Evolutionary conservation across 176 grass and related monocot genomes (phyloP).

Genomic region (Aegilops umbellulata): DNA sequence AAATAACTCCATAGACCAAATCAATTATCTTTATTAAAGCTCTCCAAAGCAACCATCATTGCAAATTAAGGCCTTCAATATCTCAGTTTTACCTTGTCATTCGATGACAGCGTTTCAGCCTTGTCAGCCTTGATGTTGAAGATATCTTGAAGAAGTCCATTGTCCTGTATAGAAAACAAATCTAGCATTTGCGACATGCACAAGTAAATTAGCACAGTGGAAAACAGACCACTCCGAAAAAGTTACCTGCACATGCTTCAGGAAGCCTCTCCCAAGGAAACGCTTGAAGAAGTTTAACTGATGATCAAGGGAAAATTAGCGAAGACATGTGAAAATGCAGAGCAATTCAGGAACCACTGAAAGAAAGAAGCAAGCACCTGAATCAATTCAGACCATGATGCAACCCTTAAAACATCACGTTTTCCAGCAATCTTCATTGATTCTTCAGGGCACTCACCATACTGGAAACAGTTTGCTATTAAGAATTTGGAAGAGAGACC

Average conservation of each 20-base stretch:
- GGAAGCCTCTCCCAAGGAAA: constrained; percentile 79
- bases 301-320: constrained; percentile 30
- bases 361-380: constrained; percentile 43
- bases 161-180: constrained; percentile 55
- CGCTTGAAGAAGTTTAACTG: constrained; percentile 92
- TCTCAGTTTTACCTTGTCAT: constrained; percentile 53
- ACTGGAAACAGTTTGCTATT: constrained; percentile 30
- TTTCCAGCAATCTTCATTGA: constrained; percentile 72
- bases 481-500: not conserved
- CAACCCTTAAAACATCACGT: constrained; percentile 62
- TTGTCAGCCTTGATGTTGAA: constrained; percentile 72
- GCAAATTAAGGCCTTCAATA: not conserved
- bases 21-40: not conserved
- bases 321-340: not conserved
- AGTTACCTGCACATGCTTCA: constrained; percentile 87
- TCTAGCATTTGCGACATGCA: not conserved
- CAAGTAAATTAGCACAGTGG: not conserved
- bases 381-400: constrained; percentile 86
- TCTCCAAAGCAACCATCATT: not conserved
- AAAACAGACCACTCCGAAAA: not conserved
- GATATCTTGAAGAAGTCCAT: constrained; percentile 80
- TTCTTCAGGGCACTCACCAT: constrained; percentile 65
- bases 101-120: constrained; percentile 57
- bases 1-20: not conserved
- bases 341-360: not conserved